Conservation (phyloP, 345 rosid genomes). For the Anacardium occidentale region DNA sequence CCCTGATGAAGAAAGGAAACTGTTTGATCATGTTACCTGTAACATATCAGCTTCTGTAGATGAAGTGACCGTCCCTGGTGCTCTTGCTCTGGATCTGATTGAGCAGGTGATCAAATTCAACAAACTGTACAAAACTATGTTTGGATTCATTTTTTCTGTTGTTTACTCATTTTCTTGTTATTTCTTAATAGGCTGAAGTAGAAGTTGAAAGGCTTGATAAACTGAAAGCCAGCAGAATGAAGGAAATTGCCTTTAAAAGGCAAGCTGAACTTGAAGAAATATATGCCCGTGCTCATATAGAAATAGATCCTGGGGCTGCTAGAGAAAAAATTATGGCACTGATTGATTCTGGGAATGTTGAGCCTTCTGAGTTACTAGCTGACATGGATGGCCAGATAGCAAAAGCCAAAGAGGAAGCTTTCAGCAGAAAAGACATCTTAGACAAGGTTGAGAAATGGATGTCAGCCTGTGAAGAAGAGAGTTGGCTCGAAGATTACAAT, state of each 20-base stretch:
- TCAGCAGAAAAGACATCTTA: conserved; percentile 90
- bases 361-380: conserved; percentile 86
- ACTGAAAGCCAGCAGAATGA: conserved; percentile 92
- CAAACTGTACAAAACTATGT: background rate
- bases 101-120: conserved; percentile 59
- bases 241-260: conserved; percentile 92
- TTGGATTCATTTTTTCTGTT: conserved; percentile 9
- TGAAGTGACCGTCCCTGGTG: conserved; percentile 74
- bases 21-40: conserved; percentile 86
- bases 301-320: conserved; percentile 77
- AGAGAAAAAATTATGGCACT: conserved; percentile 80
- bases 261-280: conserved; percentile 97
- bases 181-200: conserved; percentile 60
- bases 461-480: conserved; percentile 99
- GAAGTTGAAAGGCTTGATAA: conserved; percentile 97
- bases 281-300: conserved; percentile 71
- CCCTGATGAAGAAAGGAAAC: conserved; percentile 73
- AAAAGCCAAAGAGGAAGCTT: conserved; percentile 84
- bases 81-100: conserved; percentile 87
- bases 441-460: conserved; percentile 99
- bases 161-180: conserved; percentile 22
- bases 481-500: conserved; percentile 97
- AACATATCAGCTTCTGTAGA: conserved; percentile 82
- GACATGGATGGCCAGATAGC: conserved; percentile 93
- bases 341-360: conserved; percentile 86